Base-by-base conservation (phyloP, 1,139 yeast genomes). In the Blastobotrys persicus region DNA sequence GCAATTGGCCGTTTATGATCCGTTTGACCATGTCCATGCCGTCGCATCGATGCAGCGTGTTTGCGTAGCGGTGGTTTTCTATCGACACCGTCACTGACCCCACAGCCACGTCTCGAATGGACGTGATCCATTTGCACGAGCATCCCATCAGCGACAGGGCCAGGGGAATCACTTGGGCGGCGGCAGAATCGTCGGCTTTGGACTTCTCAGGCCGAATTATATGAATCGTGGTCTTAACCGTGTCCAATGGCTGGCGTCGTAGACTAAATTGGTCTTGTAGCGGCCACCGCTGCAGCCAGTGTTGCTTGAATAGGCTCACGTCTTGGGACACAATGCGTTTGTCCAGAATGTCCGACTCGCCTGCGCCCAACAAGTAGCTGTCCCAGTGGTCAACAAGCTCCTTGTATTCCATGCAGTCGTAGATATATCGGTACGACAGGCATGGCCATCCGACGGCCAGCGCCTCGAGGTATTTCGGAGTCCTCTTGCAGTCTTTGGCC, bases 381-480 rank as follows among this genome's bases (percentile, higher is more conserved):
- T 63, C 69, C 82, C 91, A 81, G 23, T 65, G 57, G 7, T 52
- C 57, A 20, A 63, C 44, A 18, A 58, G 58, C 9, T 59, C 55
- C 2, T 71, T 61, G 13, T 66, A 63, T 2, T 58, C 56, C 1
- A 78, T 59, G 50, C 85, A 76, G 54, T 83, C 85, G n/a, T 68
- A 65, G 7, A 91, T 72, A 57, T 78, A 89, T 12, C 70, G 65
- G 53, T 78, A 77, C 2, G 88, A 81, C 31, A 91, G 61, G 16
- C 88, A 78, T 1, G 98, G 98, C 95, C 96, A 88, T 1, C 95
- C 94, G 40, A 89, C 65, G 0, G 95, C 88, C n/a, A 89, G 68
- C 0, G 87, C 81, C 61, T 88, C 95, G n/a, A 89, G 66, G 61
- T 85, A 91, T 61, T 88, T 88, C 17, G 84, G 77, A 49, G 88